These are phyloP conservation scores for Melanomma pulvis-pyrius DNA, from an alignment of 495 filamentous ascomycete genomes.

Conservation along the genomic window DNA sequence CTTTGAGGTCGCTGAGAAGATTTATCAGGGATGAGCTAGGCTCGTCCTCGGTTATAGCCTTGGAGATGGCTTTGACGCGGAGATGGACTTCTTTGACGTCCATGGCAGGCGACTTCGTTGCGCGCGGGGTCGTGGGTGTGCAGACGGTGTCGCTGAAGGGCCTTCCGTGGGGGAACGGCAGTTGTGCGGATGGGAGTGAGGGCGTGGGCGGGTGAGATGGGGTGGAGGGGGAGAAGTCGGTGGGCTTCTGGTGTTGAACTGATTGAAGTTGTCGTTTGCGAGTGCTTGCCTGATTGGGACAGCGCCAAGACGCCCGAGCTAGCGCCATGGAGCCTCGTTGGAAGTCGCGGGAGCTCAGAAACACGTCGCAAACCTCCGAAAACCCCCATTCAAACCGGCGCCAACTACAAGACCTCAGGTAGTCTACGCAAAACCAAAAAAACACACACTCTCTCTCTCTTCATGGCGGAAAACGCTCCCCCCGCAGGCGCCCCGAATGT, in stretches of 20 bases:
- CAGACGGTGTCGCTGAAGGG: neutral
- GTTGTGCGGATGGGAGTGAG: neutral
- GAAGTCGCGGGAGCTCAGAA: neutral
- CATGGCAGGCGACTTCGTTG: conserved; percentile 53
- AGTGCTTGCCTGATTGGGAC: neutral
- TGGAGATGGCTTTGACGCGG: conserved; percentile 72
- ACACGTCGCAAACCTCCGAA: conserved; percentile 7
- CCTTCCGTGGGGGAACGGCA: neutral
- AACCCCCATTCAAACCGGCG: neutral
- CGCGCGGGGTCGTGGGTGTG: conserved; percentile 1
- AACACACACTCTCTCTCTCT: neutral
- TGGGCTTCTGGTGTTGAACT: neutral
- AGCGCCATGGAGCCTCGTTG: conserved; percentile 2
- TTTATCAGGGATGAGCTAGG: conserved; percentile 63
- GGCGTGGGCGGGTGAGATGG: neutral
- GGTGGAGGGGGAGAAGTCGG: neutral
- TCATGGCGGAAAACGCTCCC: conserved; percentile 45
- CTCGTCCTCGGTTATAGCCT: conserved; percentile 71
- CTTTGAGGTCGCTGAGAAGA: conserved; percentile 76
- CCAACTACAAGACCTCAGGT: neutral
- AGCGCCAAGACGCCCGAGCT: neutral
- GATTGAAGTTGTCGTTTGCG: conserved; percentile 7
- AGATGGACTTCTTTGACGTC: conserved; percentile 78
- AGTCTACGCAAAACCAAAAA: neutral
- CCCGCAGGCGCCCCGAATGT: conserved; percentile 42